Conservation (phyloP, 768 basidiomycete species). For the Lyophyllum shimeji region DNA sequence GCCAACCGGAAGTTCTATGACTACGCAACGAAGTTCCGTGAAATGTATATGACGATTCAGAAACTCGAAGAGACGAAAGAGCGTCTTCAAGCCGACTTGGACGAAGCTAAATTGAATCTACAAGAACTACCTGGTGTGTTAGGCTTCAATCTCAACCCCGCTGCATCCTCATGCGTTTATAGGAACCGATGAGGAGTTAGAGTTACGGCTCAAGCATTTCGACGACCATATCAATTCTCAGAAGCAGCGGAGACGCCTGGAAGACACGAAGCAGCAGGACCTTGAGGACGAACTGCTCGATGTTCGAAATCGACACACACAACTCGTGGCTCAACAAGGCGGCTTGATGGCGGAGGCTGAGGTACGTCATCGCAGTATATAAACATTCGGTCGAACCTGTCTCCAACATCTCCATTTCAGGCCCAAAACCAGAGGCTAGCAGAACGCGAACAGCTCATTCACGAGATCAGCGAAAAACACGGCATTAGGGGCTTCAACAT, state of each 20-base stretch:
- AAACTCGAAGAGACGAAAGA: constrained; percentile 59
- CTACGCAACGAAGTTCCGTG: constrained; percentile 80
- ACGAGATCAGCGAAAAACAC: constrained; percentile 64
- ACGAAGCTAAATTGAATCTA: constrained; percentile 60
- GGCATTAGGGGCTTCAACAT: constrained; percentile 74
- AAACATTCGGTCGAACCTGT: not conserved
- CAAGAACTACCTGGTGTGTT: constrained; percentile 66
- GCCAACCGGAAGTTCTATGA: constrained; percentile 83
- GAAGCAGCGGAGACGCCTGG: constrained; percentile 44
- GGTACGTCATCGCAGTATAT: constrained; percentile 33
- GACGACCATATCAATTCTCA: constrained; percentile 55
- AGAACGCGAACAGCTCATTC: constrained; percentile 74
- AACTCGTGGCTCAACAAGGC: constrained; percentile 62
- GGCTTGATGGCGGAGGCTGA: constrained; percentile 72
- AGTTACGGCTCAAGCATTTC: constrained; percentile 54
- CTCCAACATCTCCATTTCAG: constrained; percentile 36
- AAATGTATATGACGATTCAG: constrained; percentile 74
- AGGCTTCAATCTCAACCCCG: not conserved
- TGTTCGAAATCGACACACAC: constrained; percentile 51
- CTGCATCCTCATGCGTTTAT: constrained; percentile 4
- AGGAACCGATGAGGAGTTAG: constrained; percentile 78
- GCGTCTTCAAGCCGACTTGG: constrained; percentile 61
- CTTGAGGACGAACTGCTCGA: constrained; percentile 58
- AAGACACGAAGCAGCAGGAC: constrained; percentile 56
- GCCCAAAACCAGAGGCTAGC: constrained; percentile 68